Evolutionary conservation across 139 green algal genomes (phyloP).

Genomic region (Axilococcus clingmanii): DNA sequence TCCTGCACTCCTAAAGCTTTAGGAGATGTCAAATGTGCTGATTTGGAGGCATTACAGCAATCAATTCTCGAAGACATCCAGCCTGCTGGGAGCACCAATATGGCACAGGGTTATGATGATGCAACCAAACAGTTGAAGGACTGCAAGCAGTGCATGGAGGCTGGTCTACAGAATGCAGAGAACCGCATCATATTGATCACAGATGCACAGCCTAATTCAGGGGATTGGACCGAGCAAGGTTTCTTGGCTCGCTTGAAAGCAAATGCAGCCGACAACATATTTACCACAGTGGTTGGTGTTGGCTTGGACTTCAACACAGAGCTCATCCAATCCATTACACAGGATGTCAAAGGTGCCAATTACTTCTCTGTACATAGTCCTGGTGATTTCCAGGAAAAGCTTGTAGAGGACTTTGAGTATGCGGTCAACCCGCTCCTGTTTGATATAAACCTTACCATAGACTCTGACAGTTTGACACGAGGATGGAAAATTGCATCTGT

Average conservation of each 20-base stretch:
- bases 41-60: slow-evolving; percentile 11
- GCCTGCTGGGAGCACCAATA: slow-evolving; percentile 7
- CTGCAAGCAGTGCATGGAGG: slow-evolving; percentile 11
- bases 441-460: slow-evolving; percentile 11
- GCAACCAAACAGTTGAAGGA: slow-evolving; percentile 5
- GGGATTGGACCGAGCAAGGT: slow-evolving; percentile 2
- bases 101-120: background rate
- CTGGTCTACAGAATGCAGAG: slow-evolving; percentile 2
- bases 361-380: slow-evolving; percentile 24
- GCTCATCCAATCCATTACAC: slow-evolving; percentile 10
- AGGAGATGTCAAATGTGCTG: background rate
- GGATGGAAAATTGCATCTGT: slow-evolving; percentile 20
- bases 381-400: slow-evolving; percentile 21
- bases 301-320: slow-evolving; percentile 29
- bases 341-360: slow-evolving; percentile 13
- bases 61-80: slow-evolving; percentile 9
- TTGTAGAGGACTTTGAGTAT: slow-evolving; percentile 24
- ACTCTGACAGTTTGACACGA: background rate
- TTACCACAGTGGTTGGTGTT: slow-evolving; percentile 17
- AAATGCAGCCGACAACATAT: slow-evolving; percentile 13
- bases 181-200: slow-evolving; percentile 26
- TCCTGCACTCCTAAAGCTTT: slow-evolving; percentile 8
- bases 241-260: slow-evolving; percentile 6
- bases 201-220: slow-evolving; percentile 21
- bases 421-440: slow-evolving; percentile 24